phyloP scores from a whole-genome alignment of 1,284 basidiomycete species.

The Fomitopsis palustris region DNA sequence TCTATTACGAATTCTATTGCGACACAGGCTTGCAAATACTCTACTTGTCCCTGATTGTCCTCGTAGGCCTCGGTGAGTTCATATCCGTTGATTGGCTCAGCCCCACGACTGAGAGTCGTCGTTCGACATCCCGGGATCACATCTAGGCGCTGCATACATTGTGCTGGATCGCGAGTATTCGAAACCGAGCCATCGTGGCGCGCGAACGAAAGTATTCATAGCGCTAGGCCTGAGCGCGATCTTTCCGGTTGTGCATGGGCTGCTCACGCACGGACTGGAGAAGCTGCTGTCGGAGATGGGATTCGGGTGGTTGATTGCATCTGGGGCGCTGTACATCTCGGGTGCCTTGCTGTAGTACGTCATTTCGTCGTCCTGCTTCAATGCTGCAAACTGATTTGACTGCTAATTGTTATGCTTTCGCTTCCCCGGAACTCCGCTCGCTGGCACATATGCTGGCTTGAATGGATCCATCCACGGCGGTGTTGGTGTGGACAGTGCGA shows the following conservation, averaged over 20 bases:
- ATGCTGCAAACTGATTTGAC: background rate
- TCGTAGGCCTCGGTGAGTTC: slow-evolving; percentile 59
- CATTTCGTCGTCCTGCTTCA: background rate
- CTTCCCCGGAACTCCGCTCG: slow-evolving; percentile 17
- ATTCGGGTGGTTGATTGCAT: slow-evolving; percentile 62
- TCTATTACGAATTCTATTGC: slow-evolving; percentile 75
- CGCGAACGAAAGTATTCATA: slow-evolving; percentile 80
- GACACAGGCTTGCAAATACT: slow-evolving; percentile 45
- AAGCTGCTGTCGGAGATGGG: slow-evolving; percentile 63
- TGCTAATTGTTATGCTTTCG: slow-evolving; percentile 1
- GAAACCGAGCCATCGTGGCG: slow-evolving; percentile 71
- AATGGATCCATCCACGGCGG: background rate
- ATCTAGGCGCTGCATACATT: slow-evolving; percentile 64
- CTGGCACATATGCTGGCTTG: slow-evolving; percentile 1
- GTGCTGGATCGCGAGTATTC: slow-evolving; percentile 81
- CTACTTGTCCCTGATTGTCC: slow-evolving; percentile 52
- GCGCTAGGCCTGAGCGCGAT: slow-evolving; percentile 74
- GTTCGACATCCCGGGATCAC: background rate
- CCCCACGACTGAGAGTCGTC: background rate
- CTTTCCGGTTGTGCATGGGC: slow-evolving; percentile 68
- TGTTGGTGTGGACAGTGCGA: slow-evolving; percentile 50
- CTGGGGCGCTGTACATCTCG: slow-evolving; percentile 69
- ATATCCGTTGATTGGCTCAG: background rate
- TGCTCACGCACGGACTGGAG: slow-evolving; percentile 53
- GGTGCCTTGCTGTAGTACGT: slow-evolving; percentile 84